Percentiles rank a stretch among this genome's conserved stretches.
Evolutionary conservation across 2,329 filamentous ascomycete genomes (phyloP).

Genomic region (Paraphoma chrysanthemicola): DNA sequence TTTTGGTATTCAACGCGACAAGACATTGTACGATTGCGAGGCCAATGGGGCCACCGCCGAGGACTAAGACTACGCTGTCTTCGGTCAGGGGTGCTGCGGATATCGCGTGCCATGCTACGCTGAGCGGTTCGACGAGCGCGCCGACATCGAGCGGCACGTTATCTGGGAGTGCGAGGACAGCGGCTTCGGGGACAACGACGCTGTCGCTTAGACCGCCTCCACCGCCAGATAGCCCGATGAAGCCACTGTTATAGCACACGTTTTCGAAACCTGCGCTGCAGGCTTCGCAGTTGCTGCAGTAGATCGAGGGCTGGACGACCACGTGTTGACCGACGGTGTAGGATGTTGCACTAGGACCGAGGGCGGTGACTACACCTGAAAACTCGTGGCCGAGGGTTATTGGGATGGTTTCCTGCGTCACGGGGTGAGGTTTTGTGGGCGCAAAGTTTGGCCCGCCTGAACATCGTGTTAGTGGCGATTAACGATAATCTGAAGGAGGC

Average conservation of each 20-base stretch:
- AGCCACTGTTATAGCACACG: conserved; percentile 64
- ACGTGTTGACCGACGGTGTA: conserved; percentile 63
- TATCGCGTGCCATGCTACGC: conserved; percentile 71
- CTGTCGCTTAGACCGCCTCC: conserved; percentile 65
- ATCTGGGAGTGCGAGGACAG: conserved; percentile 60
- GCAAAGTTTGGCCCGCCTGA: conserved; percentile 53
- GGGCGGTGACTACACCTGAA: conserved; percentile 64
- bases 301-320: conserved; percentile 66
- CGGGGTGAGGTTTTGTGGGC: conserved; percentile 60
- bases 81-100: conserved; percentile 55
- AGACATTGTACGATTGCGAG: conserved; percentile 67
- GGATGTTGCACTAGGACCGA: conserved; percentile 59
- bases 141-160: conserved; percentile 60
- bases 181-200: conserved; percentile 59
- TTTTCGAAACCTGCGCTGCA: conserved; percentile 63
- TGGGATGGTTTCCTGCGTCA: conserved; percentile 65
- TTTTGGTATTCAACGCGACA: conserved; percentile 58
- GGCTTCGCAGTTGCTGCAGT: conserved; percentile 62
- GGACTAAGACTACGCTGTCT: conserved; percentile 60
- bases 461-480: no score
- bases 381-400: conserved; percentile 72
- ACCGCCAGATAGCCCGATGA: conserved; percentile 58
- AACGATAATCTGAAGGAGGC: no score
- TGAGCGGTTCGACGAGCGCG: conserved; percentile 68
- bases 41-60: conserved; percentile 70